A percentile compares a stretch with the other conserved stretches of the same genome.
Conservation (phyloP, 768 basidiomycete genomes). For the Podaxis sp. region DNA sequence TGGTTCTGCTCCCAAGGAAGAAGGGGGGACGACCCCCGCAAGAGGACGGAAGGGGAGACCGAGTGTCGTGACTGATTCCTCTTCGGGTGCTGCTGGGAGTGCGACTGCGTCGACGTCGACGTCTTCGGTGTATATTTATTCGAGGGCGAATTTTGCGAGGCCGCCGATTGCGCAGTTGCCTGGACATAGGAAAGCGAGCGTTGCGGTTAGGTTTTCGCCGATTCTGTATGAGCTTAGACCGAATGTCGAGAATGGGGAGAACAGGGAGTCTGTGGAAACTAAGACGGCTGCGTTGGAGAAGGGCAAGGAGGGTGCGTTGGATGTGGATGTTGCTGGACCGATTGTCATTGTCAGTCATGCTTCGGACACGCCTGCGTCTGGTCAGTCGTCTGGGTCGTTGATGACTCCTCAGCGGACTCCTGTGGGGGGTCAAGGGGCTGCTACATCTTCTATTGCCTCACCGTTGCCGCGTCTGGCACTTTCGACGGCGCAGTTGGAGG, state of each 20-base stretch:
- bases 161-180: slow-evolving; percentile 94
- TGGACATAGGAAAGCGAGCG: slow-evolving; percentile 93
- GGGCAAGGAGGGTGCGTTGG: slow-evolving; percentile 55
- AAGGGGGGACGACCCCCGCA: slow-evolving; percentile 42
- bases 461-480: slow-evolving; percentile 43
- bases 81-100: slow-evolving; percentile 29
- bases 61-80: not conserved
- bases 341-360: slow-evolving; percentile 1
- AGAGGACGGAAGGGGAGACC: slow-evolving; percentile 50
- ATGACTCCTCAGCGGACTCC: slow-evolving; percentile 31
- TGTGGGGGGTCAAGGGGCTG: slow-evolving; percentile 12
- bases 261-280: slow-evolving; percentile 21
- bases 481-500: slow-evolving; percentile 18
- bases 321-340: slow-evolving; percentile 59
- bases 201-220: slow-evolving; percentile 92
- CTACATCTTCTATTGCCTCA: slow-evolving; percentile 33
- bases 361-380: slow-evolving; percentile 4
- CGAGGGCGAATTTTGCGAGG: slow-evolving; percentile 88
- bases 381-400: slow-evolving; percentile 9
- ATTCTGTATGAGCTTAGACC: slow-evolving; percentile 87
- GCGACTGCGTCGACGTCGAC: slow-evolving; percentile 44
- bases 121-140: slow-evolving; percentile 87
- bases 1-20: slow-evolving; percentile 14
- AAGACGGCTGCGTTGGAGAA: slow-evolving; percentile 62
- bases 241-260: slow-evolving; percentile 34